Conservation (phyloP, 805 yeast genomes). For the Ogataea angusta region DNA sequence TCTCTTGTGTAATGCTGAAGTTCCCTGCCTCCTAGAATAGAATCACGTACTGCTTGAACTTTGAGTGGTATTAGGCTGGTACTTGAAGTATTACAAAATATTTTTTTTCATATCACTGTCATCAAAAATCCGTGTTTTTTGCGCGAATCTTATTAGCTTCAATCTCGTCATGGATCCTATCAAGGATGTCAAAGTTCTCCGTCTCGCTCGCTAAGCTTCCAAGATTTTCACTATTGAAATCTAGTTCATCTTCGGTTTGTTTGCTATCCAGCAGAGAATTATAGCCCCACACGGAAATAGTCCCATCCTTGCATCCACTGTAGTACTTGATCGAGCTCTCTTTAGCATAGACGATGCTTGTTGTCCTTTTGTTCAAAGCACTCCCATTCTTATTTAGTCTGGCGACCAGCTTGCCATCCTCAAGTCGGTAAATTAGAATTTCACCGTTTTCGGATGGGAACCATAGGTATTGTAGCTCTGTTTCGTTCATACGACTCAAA, state of each 20-base stretch:
- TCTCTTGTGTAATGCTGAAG: not conserved
- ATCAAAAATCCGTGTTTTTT: slow-evolving; percentile 4
- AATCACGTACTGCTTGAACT: not conserved
- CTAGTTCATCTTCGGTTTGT: slow-evolving; percentile 4
- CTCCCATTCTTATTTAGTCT: slow-evolving; percentile 46
- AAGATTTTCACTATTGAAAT: slow-evolving; percentile 15
- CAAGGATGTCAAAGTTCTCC: slow-evolving; percentile 18
- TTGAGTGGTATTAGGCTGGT: not conserved
- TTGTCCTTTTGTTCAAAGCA: slow-evolving; percentile 40
- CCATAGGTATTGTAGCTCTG: slow-evolving; percentile 55
- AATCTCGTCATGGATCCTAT: slow-evolving; percentile 30
- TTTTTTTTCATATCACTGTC: slow-evolving; percentile 7
- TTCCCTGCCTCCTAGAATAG: not conserved
- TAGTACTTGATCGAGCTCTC: slow-evolving; percentile 43
- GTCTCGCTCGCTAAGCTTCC: not conserved
- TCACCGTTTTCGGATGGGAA: slow-evolving; percentile 79
- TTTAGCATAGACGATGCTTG: slow-evolving; percentile 50
- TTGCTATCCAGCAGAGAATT: slow-evolving; percentile 19
- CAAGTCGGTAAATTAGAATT: slow-evolving; percentile 51
- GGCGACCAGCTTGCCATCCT: slow-evolving; percentile 61
- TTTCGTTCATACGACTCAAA: slow-evolving; percentile 49
- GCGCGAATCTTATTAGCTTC: slow-evolving; percentile 20
- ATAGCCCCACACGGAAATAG: slow-evolving; percentile 56
- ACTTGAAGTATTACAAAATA: not conserved
- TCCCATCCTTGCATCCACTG: slow-evolving; percentile 69